Percentiles rank a stretch among this genome's conserved stretches.
Conservation (phyloP, 495 filamentous ascomycete genomes). For the Podospora anserina region DNA sequence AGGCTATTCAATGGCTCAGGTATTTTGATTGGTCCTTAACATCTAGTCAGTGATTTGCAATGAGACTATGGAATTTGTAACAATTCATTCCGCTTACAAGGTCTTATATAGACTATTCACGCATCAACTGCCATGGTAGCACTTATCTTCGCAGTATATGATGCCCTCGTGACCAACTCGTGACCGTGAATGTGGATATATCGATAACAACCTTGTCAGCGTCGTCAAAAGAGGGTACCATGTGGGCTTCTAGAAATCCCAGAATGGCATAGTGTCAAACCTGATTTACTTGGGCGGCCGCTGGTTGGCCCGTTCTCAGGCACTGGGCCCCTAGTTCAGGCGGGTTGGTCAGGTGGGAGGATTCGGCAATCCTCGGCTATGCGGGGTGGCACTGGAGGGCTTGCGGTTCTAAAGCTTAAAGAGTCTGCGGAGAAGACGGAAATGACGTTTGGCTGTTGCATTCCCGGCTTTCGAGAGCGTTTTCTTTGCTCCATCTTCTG, state of each 20-base stretch:
- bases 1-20: background rate
- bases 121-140: background rate
- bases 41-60: background rate
- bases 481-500: conserved; percentile 3
- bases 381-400: conserved; percentile 17
- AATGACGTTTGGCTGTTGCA: conserved; percentile 30
- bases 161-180: background rate
- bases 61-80: background rate
- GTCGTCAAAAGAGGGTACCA: background rate
- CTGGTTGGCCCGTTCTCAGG: conserved; percentile 16
- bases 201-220: background rate
- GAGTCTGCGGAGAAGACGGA: conserved; percentile 8
- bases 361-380: conserved; percentile 42
- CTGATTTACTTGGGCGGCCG: conserved; percentile 1
- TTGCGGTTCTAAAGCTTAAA: conserved; percentile 7
- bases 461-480: conserved; percentile 23
- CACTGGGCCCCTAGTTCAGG: conserved; percentile 7
- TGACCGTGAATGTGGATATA: background rate
- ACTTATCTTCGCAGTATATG: background rate
- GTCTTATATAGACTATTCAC: background rate
- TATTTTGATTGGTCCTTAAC: background rate
- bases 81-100: background rate
- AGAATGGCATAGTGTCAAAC: conserved; percentile 1
- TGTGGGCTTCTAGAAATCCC: background rate
- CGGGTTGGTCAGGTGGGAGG: conserved; percentile 10